Percentiles rank a stretch among this genome's conserved stretches.
These are phyloP conservation scores for Ophiostoma pallidulum DNA, from an alignment of 2,329 filamentous ascomycete species.

Conservation along the genomic window DNA sequence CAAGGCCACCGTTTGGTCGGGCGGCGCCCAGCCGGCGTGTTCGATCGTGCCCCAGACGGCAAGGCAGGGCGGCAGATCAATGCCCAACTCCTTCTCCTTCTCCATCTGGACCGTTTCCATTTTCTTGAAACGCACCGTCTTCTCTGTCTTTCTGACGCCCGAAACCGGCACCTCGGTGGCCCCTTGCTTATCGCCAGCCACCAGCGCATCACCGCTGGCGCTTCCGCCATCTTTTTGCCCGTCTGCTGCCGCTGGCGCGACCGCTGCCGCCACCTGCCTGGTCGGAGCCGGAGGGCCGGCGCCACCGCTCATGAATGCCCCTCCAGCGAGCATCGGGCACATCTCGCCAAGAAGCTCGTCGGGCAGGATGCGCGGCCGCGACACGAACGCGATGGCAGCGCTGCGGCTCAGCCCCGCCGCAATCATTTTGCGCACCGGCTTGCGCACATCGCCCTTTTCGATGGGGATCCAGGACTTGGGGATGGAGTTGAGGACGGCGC, in stretches of 20 bases:
- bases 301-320: neutral
- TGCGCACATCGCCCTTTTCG: constrained; percentile 72
- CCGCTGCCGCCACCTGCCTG: too few species aligned
- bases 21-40: constrained; percentile 83
- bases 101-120: constrained; percentile 17
- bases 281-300: neutral
- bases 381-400: constrained; percentile 71
- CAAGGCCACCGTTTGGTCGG: constrained; percentile 32
- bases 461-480: constrained; percentile 81
- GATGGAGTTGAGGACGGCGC: constrained; percentile 68
- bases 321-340: constrained; percentile 1
- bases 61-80: constrained; percentile 41
- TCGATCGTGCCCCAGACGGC: constrained; percentile 71
- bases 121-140: constrained; percentile 11
- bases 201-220: too few species aligned
- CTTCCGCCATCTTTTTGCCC: neutral
- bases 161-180: neutral
- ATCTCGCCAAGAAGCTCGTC: constrained; percentile 16
- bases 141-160: neutral
- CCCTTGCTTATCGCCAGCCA: neutral
- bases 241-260: neutral
- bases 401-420: constrained; percentile 63
- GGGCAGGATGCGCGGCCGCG: constrained; percentile 52
- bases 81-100: constrained; percentile 24
- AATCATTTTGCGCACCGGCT: constrained; percentile 67